A percentile compares a stretch with the other conserved stretches of the same genome.
Conservation (phyloP, 192 early-diverging fungal genomes). For the Coemansia sp. region DNA sequence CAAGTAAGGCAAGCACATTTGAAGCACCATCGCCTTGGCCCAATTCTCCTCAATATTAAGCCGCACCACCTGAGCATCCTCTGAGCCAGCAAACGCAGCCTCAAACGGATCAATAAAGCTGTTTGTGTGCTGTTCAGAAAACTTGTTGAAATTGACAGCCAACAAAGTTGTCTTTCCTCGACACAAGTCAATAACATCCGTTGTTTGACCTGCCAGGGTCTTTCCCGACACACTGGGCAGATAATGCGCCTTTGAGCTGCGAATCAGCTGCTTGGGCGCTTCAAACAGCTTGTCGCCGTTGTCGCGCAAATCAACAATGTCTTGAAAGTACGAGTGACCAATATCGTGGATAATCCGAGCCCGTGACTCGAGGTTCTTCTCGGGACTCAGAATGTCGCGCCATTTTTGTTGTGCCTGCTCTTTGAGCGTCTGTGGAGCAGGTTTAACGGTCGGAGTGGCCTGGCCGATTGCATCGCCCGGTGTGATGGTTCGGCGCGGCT, state of each 20-base stretch:
- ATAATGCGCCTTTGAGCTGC: slow-evolving; percentile 28
- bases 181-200: slow-evolving; percentile 32
- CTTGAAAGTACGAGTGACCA: slow-evolving; percentile 51
- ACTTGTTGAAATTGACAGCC: slow-evolving; percentile 51
- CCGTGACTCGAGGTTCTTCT: slow-evolving; percentile 53
- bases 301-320: slow-evolving; percentile 54
- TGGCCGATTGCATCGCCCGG: slow-evolving; percentile 53
- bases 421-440: slow-evolving; percentile 18
- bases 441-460: slow-evolving; percentile 24
- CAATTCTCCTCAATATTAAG: slow-evolving; percentile 55
- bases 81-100: slow-evolving; percentile 16
- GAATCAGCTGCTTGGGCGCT: slow-evolving; percentile 42
- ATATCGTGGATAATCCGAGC: slow-evolving; percentile 51
- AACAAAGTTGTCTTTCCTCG: slow-evolving; percentile 41
- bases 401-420: slow-evolving; percentile 29
- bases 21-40: slow-evolving; percentile 47
- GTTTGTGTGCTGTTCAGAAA: slow-evolving; percentile 47
- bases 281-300: slow-evolving; percentile 54
- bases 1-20: slow-evolving; percentile 39
- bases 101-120: slow-evolving; percentile 45
- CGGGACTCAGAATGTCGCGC: slow-evolving; percentile 46
- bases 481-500: slow-evolving; percentile 46
- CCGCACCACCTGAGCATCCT: slow-evolving; percentile 41
- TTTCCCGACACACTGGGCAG: slow-evolving; percentile 50
- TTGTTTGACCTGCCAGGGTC: slow-evolving; percentile 22